These are phyloP conservation scores for Fonsecaea multimorphosa DNA, from an alignment of 2,329 filamentous ascomycete genomes.

Conservation along the genomic window DNA sequence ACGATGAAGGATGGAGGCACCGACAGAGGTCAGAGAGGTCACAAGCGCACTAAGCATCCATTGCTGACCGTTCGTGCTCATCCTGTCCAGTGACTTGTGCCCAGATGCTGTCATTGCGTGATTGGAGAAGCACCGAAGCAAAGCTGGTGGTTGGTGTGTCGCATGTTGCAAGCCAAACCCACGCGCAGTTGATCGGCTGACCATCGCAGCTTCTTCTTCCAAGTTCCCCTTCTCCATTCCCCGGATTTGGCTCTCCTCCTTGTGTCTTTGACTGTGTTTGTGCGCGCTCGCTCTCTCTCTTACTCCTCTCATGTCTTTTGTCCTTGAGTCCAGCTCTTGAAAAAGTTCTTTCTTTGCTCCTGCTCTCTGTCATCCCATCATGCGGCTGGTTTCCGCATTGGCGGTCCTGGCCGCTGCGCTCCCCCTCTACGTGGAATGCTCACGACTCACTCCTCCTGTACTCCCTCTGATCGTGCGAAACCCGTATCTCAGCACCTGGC, in stretches of 20 bases:
- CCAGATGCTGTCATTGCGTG: slow-evolving; percentile 24
- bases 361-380: slow-evolving; percentile 19
- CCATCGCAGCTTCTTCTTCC: slow-evolving; percentile 16
- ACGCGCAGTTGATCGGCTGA: slow-evolving; percentile 23
- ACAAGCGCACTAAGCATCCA: not conserved
- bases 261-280: slow-evolving; percentile 2
- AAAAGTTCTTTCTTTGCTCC: not conserved
- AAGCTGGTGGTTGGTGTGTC: slow-evolving; percentile 1
- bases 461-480: slow-evolving; percentile 75
- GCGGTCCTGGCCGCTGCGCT: slow-evolving; percentile 31
- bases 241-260: not conserved
- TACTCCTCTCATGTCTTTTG: not conserved
- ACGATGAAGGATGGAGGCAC: not conserved
- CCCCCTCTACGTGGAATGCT: slow-evolving; percentile 30
- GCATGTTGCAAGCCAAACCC: not conserved
- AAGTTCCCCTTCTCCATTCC: slow-evolving; percentile 8
- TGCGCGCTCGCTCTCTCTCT: not conserved
- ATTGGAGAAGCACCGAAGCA: slow-evolving; percentile 16
- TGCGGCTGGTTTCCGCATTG: slow-evolving; percentile 39
- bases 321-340: slow-evolving; percentile 3
- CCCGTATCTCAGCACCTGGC: slow-evolving; percentile 76
- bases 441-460: slow-evolving; percentile 60
- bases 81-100: not conserved
- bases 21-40: not conserved
- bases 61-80: not conserved